Evolutionary conservation across 2,329 filamentous ascomycete genomes (phyloP).

Genomic region (Pseudogymnoascus sp.): DNA sequence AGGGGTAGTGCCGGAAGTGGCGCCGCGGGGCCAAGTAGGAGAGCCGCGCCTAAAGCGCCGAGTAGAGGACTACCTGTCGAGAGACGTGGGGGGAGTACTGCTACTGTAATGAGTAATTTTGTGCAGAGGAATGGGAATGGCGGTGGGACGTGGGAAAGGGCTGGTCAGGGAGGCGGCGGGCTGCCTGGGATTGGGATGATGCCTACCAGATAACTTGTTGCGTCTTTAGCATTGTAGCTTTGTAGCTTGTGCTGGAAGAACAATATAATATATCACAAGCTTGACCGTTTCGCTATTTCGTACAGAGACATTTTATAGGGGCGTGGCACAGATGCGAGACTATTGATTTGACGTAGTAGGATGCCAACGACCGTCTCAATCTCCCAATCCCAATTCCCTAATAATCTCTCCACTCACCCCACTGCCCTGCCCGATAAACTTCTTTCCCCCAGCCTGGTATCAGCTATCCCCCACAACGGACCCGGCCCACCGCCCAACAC

Average conservation of each 20-base stretch:
- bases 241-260: not conserved
- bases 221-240: not conserved
- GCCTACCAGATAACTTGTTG: slow-evolving; percentile 8
- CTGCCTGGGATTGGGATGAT: slow-evolving; percentile 10
- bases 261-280: not conserved
- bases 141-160: not conserved
- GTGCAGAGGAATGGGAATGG: not conserved
- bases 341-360: not conserved
- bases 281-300: not conserved
- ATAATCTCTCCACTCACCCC: not conserved
- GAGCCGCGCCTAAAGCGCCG: not conserved
- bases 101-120: slow-evolving; percentile 9
- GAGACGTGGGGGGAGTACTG: not conserved
- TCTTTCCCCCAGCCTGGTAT: not conserved
- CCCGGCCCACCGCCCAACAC: not conserved
- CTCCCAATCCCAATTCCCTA: not conserved
- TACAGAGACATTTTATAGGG: not conserved
- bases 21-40: not conserved
- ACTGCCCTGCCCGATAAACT: not conserved
- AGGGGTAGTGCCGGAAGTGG: not conserved
- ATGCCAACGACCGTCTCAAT: not conserved
- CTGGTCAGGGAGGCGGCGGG: not conserved
- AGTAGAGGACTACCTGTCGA: not conserved
- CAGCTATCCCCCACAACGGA: not conserved
- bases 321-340: not conserved